Base-by-base conservation (phyloP, 2,329 filamentous ascomycete genomes). In the Curvularia eragrostidis region DNA sequence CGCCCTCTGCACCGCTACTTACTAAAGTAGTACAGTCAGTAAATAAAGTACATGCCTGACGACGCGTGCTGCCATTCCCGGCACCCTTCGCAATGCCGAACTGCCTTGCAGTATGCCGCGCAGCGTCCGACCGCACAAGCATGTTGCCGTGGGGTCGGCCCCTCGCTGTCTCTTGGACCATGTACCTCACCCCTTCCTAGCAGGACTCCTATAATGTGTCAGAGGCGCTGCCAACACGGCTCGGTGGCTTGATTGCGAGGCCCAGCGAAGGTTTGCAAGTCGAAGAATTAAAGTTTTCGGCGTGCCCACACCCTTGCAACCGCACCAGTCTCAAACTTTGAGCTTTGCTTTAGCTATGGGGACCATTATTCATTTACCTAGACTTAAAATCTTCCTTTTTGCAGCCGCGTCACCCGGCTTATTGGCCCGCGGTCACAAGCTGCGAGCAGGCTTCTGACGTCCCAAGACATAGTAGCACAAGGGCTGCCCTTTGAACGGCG, bases 311-410 rank as follows among this genome's bases (percentile, higher is more conserved):
- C 66, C 72, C 72, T 71, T 75, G 72, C 66, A 68, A 72, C 74
- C 62, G 68, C 72, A 69, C 68, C 71, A 72, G 71, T 74, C 74
- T 72, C 72, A 74, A 72, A 71, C 67, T 70, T 68, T 69, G 64
- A 61, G 64, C 66, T 67, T 67, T 64, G 54, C 67, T 67, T 68
- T 64, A 56, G 61, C 63, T 41, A 63, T 61, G 52, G 61, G 54
- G 54, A 61, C 48, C 65, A 64, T 72, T 74, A 68, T 69, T 69
- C 67, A 64, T 68, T 59, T 67, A 64, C 69, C 68, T 62, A 65
- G 68, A 44, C 65, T 62, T 66, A 65, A 66, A 64, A 47, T 54
- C 57, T 39, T 54, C n/a, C 54, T 52, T 59, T 56, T 52, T 57
- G 61, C 58, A 59, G 63, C 61, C 60, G 44, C 56, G 57, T 36